A percentile compares a stretch with the other conserved stretches of the same genome.
Conservation (phyloP, 2,329 filamentous ascomycete genomes). For the Alternaria gaisen region DNA sequence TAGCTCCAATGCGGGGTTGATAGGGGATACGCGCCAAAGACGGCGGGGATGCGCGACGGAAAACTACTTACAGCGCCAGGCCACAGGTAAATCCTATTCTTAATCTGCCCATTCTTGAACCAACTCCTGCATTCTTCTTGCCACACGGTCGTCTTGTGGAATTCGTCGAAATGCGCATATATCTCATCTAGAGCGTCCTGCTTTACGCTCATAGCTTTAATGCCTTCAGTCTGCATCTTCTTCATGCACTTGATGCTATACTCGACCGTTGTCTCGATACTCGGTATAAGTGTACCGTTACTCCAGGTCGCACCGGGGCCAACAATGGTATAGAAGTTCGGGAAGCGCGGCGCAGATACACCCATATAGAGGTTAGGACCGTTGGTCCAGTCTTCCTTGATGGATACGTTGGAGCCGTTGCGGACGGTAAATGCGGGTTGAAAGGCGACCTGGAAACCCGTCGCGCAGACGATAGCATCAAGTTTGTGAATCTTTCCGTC, state of each 20-base stretch:
- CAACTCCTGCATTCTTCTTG: conserved; percentile 48
- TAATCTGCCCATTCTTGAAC: conserved; percentile 47
- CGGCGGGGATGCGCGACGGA: not conserved
- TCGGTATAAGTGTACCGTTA: conserved; percentile 56
- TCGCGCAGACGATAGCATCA: conserved; percentile 45
- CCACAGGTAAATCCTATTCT: conserved; percentile 46
- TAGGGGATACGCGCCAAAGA: not conserved
- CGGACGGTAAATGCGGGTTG: conserved; percentile 57
- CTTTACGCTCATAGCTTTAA: conserved; percentile 44
- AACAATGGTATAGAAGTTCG: conserved; percentile 57
- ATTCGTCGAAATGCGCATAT: conserved; percentile 45
- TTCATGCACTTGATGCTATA: conserved; percentile 46
- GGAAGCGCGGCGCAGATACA: conserved; percentile 54
- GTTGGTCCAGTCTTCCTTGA: conserved; percentile 52
- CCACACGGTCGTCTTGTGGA: conserved; percentile 44
- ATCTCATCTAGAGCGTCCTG: conserved; percentile 43
- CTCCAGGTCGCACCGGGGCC: conserved; percentile 56
- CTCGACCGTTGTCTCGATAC: conserved; percentile 55
- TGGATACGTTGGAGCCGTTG: conserved; percentile 45
- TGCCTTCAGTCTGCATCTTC: conserved; percentile 45
- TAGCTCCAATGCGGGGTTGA: not conserved
- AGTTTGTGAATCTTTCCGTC: conserved; percentile 45
- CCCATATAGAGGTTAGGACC: conserved; percentile 55
- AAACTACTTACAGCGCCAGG: conserved; percentile 40
- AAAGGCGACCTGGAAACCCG: conserved; percentile 49